phyloP scores from a whole-genome alignment of 257 asterid genomes.

The Marsdenia floribunda region DNA sequence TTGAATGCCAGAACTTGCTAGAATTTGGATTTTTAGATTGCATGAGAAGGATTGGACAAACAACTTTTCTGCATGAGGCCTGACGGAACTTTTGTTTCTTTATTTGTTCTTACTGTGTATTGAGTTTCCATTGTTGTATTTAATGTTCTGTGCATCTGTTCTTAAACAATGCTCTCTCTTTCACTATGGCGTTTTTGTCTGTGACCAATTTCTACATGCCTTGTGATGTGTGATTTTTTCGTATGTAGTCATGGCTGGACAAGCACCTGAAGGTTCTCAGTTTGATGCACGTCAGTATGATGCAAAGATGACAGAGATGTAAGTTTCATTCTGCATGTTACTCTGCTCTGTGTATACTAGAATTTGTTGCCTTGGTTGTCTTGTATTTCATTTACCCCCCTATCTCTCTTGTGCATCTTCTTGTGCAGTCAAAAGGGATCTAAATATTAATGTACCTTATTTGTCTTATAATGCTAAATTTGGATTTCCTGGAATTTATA shows the following conservation, averaged over 20 bases:
- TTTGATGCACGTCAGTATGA: conserved; percentile 43
- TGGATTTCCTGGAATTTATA: neutral
- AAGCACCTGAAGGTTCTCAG: conserved; percentile 38
- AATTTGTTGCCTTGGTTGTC: neutral
- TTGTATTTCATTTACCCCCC: neutral
- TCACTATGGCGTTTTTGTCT: neutral
- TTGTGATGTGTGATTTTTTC: neutral
- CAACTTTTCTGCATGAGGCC: neutral
- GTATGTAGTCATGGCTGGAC: conserved; percentile 40
- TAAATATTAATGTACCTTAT: neutral
- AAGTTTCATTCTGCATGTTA: conserved; percentile 15
- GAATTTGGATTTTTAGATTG: neutral
- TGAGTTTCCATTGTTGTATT: neutral
- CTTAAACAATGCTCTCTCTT: neutral
- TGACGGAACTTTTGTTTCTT: neutral
- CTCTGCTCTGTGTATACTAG: neutral
- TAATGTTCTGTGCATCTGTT: neutral
- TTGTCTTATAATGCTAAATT: neutral
- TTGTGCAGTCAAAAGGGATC: neutral
- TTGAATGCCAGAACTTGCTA: neutral
- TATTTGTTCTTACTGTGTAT: neutral
- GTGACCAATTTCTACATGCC: neutral
- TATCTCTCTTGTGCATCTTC: neutral
- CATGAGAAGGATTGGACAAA: neutral
- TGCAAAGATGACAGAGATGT: conserved; percentile 43